These are phyloP conservation scores for Ganoderma sp. DNA, from an alignment of 1,284 basidiomycete species.

Conservation along the genomic window DNA sequence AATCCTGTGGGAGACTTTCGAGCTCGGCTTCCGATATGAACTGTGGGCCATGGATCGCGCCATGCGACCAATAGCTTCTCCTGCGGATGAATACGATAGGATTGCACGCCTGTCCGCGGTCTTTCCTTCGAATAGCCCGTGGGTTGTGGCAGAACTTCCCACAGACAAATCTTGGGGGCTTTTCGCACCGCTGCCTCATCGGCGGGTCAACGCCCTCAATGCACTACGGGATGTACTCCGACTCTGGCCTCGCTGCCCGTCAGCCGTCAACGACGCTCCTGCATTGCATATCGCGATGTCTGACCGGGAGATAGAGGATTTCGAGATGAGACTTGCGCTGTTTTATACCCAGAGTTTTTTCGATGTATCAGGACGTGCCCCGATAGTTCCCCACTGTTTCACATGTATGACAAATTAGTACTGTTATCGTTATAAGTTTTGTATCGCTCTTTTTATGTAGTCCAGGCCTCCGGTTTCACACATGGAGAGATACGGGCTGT, in stretches of 20 bases:
- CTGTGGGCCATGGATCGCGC: constrained; percentile 15
- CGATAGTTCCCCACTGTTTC: no score
- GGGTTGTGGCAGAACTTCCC: neutral
- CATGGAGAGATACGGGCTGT: no score
- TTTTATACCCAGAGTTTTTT: no score
- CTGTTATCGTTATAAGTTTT: no score
- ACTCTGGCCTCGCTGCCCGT: neutral
- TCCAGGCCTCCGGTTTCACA: no score
- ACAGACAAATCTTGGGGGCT: neutral
- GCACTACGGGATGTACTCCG: neutral
- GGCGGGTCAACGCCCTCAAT: neutral
- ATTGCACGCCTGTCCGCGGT: neutral
- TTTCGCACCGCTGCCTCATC: neutral
- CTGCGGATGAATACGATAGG: no score
- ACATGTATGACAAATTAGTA: no score
- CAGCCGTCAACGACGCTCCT: no score
- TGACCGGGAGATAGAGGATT: no score
- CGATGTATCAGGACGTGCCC: no score
- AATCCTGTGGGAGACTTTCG: constrained; percentile 19
- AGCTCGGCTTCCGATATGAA: constrained; percentile 26
- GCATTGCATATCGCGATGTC: neutral
- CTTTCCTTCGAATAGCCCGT: neutral
- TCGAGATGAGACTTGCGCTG: no score
- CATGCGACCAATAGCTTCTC: neutral
- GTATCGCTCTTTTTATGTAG: no score